Evolutionary conservation across 495 filamentous ascomycete species (phyloP), one percentile per base, ranked within the genome.

Genomic region (Daldinia vernicosa): DNA sequence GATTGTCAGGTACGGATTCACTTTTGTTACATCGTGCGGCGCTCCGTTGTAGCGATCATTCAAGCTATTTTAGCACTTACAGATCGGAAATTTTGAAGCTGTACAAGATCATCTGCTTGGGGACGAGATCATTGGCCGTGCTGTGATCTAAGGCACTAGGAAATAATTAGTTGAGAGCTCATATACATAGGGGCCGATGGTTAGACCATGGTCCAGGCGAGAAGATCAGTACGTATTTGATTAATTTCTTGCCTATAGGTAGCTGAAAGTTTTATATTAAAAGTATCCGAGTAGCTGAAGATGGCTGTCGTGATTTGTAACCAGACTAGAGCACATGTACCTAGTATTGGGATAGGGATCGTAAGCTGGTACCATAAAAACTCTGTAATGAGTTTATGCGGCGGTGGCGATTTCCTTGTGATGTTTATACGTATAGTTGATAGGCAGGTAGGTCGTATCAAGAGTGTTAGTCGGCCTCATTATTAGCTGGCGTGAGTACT

Each of bases 1-100:
- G 47, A 28, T 60, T 64, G 63, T 60, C 70, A 67, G 70, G 70
- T 68, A 72, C 64, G 60, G 59, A 68, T 37, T 54, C 22, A 53
- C 61, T 62, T 66, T 57, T 69, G 70, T 61, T 43, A 33, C 8
- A 32, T 51, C 39, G 22, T 50, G 55, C 33, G 6, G 37, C 51
- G 37, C 28, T 50, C 50, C 28, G 51, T 55, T 55, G 39, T 26
- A 60, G 37, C 66, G 70, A 73, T 69, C 66, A 61, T 51, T 55
- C 62, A 30, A 53, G 37, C 9, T 59, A 63, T 63, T 33, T 19
- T 65, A 59, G 53, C 37, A 55, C 57, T 47, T 66, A 51, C 39
- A 58, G 53, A 73, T 73, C 70, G 70, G 51, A 43, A 43, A 39
- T 26, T 57, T 56, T 33, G 50, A 59, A 59, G 50, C 33, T 53